phyloP scores from a whole-genome alignment of 2,329 filamentous ascomycete species.

The Neofusicoccum sp. region DNA sequence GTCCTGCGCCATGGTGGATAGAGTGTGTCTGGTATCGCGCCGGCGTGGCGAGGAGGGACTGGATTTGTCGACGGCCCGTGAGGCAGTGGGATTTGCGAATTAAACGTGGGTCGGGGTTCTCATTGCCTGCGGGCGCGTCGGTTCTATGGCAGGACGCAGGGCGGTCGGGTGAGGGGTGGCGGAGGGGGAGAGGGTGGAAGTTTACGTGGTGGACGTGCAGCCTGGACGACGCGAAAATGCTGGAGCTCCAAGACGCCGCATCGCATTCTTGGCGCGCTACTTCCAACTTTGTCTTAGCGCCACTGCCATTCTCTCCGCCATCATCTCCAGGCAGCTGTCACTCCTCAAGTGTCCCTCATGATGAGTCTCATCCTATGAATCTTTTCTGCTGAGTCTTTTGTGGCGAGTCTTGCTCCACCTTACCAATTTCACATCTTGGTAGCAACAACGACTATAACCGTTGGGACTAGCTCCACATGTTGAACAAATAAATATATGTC shows the following conservation, averaged over 20 bases:
- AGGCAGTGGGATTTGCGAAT: constrained; percentile 6
- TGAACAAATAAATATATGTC: no score
- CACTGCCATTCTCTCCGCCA: background rate
- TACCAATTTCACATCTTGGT: background rate
- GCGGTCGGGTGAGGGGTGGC: background rate
- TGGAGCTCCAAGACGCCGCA: constrained; percentile 15
- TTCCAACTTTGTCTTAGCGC: background rate
- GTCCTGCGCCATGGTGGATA: constrained; percentile 61
- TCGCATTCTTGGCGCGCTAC: background rate
- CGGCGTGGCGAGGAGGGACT: constrained; percentile 18
- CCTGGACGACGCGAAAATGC: constrained; percentile 17
- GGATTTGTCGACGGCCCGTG: constrained; percentile 1
- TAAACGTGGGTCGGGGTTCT: background rate
- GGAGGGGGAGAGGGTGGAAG: background rate
- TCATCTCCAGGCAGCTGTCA: background rate
- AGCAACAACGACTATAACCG: no score
- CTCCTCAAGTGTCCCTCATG: background rate
- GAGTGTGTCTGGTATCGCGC: background rate
- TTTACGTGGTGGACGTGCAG: background rate
- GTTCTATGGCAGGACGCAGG: background rate
- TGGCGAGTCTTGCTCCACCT: background rate
- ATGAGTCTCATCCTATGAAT: no score
- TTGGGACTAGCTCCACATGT: no score
- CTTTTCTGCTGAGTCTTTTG: no score
- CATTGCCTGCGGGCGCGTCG: constrained; percentile 16